Evolutionary conservation across 2,329 filamentous ascomycete genomes (phyloP).

Genomic region (Rugonectria rugulosa): DNA sequence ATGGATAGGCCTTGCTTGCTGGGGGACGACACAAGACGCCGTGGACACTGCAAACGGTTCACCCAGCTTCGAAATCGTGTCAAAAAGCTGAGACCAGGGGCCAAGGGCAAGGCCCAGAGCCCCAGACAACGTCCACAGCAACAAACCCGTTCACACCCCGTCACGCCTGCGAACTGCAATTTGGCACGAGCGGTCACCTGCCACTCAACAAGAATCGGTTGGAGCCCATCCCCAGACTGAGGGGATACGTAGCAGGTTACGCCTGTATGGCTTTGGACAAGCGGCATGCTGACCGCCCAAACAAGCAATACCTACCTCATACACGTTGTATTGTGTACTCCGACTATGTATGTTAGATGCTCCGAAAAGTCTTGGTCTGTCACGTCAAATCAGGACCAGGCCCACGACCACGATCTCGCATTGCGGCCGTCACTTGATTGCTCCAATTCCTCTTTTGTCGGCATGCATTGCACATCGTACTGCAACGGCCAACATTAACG

Average conservation of each 20-base stretch:
- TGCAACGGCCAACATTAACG: not conserved
- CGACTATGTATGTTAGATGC: conserved; percentile 14
- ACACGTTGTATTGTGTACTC: too few species aligned
- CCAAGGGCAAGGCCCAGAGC: conserved; percentile 23
- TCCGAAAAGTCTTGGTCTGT: conserved; percentile 2
- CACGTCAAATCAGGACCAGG: conserved; percentile 8
- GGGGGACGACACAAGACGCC: not conserved
- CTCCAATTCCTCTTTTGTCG: not conserved
- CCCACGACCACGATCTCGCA: conserved; percentile 14
- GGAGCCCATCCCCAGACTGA: not conserved
- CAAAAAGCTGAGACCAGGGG: conserved; percentile 31
- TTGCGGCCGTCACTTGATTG: conserved; percentile 26
- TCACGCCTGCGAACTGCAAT: conserved; percentile 30
- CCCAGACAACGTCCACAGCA: not conserved
- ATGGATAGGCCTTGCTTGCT: not conserved
- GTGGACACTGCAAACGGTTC: not conserved
- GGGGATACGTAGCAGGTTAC: too few species aligned
- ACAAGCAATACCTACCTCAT: conserved; percentile 30
- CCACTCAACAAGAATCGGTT: conserved; percentile 26
- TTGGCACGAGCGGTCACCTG: conserved; percentile 30
- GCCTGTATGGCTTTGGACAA: conserved; percentile 17
- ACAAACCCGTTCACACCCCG: conserved; percentile 10
- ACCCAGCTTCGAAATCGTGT: not conserved
- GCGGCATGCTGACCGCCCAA: conserved; percentile 33
- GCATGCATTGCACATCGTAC: not conserved